These are phyloP conservation scores for Neonectria ditissima DNA, from an alignment of 2,329 filamentous ascomycete genomes.

Conservation along the genomic window DNA sequence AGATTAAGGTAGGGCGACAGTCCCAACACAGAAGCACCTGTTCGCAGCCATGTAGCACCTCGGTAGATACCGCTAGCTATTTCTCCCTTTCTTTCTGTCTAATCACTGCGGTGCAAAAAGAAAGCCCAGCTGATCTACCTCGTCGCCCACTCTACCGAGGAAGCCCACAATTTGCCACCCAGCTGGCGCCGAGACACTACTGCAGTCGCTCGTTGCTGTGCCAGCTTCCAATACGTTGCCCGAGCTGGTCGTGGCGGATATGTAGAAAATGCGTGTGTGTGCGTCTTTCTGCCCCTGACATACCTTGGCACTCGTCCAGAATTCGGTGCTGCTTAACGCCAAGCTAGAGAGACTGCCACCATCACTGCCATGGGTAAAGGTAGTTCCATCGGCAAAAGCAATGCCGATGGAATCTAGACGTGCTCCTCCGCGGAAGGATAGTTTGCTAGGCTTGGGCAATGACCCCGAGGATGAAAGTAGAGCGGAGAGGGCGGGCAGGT, in stretches of 20 bases:
- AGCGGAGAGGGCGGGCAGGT: conserved; percentile 6
- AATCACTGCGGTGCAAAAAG: conserved; percentile 12
- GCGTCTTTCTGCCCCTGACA: conserved; percentile 18
- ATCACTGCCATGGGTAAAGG: conserved; percentile 6
- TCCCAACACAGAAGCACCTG: no score
- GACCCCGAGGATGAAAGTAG: not conserved
- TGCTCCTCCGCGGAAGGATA: conserved; percentile 3
- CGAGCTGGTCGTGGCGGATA: conserved; percentile 8
- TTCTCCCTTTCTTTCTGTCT: no score
- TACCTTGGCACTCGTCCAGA: conserved; percentile 17
- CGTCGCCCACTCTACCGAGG: conserved; percentile 15
- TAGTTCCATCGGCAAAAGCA: conserved; percentile 8
- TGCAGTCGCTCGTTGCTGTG: conserved; percentile 5
- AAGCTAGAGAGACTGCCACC: conserved; percentile 11
- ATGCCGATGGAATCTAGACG: conserved; percentile 18
- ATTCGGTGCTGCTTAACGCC: conserved; percentile 4
- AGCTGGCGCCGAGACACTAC: conserved; percentile 5
- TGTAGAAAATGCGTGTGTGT: conserved; percentile 17
- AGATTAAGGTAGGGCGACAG: no score
- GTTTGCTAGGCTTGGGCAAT: conserved; percentile 7
- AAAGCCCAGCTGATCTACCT: conserved; percentile 18
- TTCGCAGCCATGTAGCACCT: no score
- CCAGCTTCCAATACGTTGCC: conserved; percentile 13
- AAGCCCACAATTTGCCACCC: conserved; percentile 25
- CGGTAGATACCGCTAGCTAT: no score